Evolutionary conservation across 306 rosid genomes (phyloP).

Genomic region (Rosa lucieae): DNA sequence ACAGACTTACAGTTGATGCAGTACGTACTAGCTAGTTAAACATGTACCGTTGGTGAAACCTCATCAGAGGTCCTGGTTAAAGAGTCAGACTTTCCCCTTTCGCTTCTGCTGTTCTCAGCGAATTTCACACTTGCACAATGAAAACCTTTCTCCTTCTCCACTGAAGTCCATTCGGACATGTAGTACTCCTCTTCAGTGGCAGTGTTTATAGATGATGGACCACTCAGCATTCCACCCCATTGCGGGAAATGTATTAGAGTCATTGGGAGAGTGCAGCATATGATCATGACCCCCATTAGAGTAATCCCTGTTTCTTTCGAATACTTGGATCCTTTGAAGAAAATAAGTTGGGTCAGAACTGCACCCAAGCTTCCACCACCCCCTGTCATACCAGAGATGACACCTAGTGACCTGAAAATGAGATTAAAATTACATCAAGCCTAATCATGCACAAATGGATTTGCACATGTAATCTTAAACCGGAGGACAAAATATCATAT

Average conservation of each 20-base stretch:
- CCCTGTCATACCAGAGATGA: slow-evolving; percentile 84
- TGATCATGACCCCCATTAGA: slow-evolving; percentile 77
- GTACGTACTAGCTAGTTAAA: not conserved
- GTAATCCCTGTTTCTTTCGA: slow-evolving; percentile 76
- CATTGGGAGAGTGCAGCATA: slow-evolving; percentile 63
- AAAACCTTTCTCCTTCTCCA: slow-evolving; percentile 57
- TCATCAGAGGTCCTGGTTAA: slow-evolving; percentile 29
- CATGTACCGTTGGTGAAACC: not conserved
- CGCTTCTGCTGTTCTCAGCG: slow-evolving; percentile 67
- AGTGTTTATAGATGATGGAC: slow-evolving; percentile 42
- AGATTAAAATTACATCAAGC: too few relatives aligned
- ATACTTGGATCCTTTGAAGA: slow-evolving; percentile 72
- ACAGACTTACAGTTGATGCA: not conserved
- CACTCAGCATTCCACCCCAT: slow-evolving; percentile 85
- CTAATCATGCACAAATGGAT: too few relatives aligned
- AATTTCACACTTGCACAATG: slow-evolving; percentile 64
- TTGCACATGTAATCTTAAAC: too few relatives aligned
- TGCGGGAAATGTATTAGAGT: slow-evolving; percentile 63
- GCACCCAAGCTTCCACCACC: slow-evolving; percentile 93
- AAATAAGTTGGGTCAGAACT: slow-evolving; percentile 68
- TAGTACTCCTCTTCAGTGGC: slow-evolving; percentile 75
- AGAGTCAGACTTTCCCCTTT: slow-evolving; percentile 42
- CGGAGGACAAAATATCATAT: too few relatives aligned
- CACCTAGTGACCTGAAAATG: slow-evolving; percentile 34
- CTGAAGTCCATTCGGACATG: slow-evolving; percentile 61